A percentile compares a stretch with the other conserved stretches of the same genome.
Evolutionary conservation across 2,329 filamentous ascomycete species (phyloP).

Genomic region (Apiospora saccharicola): DNA sequence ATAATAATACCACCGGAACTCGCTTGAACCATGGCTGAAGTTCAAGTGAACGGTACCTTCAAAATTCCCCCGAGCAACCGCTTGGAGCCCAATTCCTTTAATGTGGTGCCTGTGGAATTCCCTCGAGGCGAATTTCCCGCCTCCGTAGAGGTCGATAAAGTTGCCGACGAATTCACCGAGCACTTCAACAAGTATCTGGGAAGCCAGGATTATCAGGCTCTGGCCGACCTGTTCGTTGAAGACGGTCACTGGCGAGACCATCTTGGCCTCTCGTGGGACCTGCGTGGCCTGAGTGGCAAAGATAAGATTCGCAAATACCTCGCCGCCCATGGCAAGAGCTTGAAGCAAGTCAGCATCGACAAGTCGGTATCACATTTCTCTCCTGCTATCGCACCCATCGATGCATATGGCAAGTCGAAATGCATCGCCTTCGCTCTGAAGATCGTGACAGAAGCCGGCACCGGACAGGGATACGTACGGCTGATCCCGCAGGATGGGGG

Average conservation of each 20-base stretch:
- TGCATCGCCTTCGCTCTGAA: slow-evolving; percentile 65
- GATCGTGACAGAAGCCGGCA: slow-evolving; percentile 60
- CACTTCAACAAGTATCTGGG: slow-evolving; percentile 46
- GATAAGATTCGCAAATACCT: slow-evolving; percentile 51
- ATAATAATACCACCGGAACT: background rate
- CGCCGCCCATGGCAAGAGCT: slow-evolving; percentile 45
- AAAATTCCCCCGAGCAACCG: slow-evolving; percentile 23
- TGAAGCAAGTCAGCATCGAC: slow-evolving; percentile 56
- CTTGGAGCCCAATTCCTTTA: slow-evolving; percentile 58
- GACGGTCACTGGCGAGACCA: slow-evolving; percentile 67
- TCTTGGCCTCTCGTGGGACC: slow-evolving; percentile 63
- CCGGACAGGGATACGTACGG: slow-evolving; percentile 63
- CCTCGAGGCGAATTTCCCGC: slow-evolving; percentile 42
- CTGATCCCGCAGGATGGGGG: slow-evolving; percentile 50
- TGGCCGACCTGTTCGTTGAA: slow-evolving; percentile 50
- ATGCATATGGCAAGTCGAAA: slow-evolving; percentile 54
- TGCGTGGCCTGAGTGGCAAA: slow-evolving; percentile 57
- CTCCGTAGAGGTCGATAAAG: slow-evolving; percentile 44
- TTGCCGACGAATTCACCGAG: slow-evolving; percentile 48
- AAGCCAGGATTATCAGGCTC: slow-evolving; percentile 42
- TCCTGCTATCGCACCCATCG: slow-evolving; percentile 55
- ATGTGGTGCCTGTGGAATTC: slow-evolving; percentile 56
- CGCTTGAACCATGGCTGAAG: background rate
- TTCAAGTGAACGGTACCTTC: background rate
- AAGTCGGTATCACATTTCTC: slow-evolving; percentile 50